phyloP scores from a whole-genome alignment of 31 red algal genomes.

The Endocladia muricata region DNA sequence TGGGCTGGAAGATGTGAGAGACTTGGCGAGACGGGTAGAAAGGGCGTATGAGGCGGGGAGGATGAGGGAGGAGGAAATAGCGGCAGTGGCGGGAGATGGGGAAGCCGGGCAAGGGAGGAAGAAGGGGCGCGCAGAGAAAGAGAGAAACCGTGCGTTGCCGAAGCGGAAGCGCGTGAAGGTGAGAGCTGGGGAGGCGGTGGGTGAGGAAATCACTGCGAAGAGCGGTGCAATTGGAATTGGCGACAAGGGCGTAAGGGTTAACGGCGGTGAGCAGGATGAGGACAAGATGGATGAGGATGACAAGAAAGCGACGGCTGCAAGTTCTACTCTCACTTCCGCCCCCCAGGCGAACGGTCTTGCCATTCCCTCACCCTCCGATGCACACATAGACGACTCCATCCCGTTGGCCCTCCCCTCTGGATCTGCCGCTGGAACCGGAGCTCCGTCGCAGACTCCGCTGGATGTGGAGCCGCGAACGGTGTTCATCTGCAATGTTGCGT shows the following conservation, averaged over 20 bases:
- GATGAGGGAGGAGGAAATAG: not conserved
- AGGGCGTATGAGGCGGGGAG: not conserved
- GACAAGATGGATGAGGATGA: not conserved
- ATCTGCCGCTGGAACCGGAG: no score
- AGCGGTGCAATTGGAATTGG: not conserved
- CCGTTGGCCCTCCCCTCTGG: no score
- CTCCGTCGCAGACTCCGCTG: no score
- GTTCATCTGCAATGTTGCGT: slow-evolving; percentile 66
- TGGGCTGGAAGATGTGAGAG: not conserved
- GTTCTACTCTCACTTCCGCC: no score
- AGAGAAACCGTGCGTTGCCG: not conserved
- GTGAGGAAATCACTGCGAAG: not conserved
- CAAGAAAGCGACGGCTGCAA: no score
- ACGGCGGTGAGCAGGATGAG: not conserved
- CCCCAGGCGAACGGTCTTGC: no score
- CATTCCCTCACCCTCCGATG: no score
- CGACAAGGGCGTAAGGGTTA: not conserved
- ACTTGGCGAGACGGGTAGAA: not conserved
- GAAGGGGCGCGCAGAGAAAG: not conserved
- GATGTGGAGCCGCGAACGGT: slow-evolving; percentile 60
- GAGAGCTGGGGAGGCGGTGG: not conserved
- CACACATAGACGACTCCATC: no score
- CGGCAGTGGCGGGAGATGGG: not conserved
- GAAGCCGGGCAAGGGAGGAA: not conserved
- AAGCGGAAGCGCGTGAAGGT: slow-evolving; percentile 18